phyloP scores from a whole-genome alignment of 2,329 filamentous ascomycete genomes.

The Cordyceps militaris region DNA sequence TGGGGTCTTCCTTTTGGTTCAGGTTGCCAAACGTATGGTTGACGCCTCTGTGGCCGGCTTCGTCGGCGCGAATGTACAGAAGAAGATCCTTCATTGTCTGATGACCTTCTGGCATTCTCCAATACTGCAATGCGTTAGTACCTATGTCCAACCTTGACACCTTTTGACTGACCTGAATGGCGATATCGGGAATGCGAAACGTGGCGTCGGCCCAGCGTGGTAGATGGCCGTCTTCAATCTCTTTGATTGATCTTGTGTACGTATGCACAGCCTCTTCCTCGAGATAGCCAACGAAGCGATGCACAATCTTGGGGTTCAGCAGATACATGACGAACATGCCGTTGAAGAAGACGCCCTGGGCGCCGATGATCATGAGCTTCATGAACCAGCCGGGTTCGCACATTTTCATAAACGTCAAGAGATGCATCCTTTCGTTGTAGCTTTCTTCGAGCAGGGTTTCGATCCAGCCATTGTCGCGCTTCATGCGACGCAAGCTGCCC shows the following conservation, averaged over 20 bases:
- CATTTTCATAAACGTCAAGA: slow-evolving; percentile 89
- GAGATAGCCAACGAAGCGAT: slow-evolving; percentile 93
- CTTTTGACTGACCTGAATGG: slow-evolving; percentile 46
- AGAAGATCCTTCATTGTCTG: slow-evolving; percentile 81
- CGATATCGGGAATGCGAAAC: slow-evolving; percentile 78
- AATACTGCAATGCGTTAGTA: slow-evolving; percentile 51
- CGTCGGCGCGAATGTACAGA: slow-evolving; percentile 82
- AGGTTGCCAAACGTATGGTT: slow-evolving; percentile 93
- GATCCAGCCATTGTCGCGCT: slow-evolving; percentile 95
- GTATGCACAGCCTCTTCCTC: slow-evolving; percentile 97
- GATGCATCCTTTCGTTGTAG: slow-evolving; percentile 91
- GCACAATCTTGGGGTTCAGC: slow-evolving; percentile 76
- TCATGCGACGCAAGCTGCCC: slow-evolving; percentile 73
- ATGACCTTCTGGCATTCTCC: slow-evolving; percentile 82
- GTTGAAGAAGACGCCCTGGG: slow-evolving; percentile 97
- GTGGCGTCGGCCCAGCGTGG: slow-evolving; percentile 68
- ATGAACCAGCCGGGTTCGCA: slow-evolving; percentile 71
- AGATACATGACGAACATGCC: slow-evolving; percentile 85
- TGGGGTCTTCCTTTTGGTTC: slow-evolving; percentile 77
- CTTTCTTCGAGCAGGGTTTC: slow-evolving; percentile 84
- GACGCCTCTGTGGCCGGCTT: slow-evolving; percentile 85
- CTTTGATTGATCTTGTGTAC: slow-evolving; percentile 81
- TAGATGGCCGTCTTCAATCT: slow-evolving; percentile 77
- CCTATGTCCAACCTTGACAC: not conserved
- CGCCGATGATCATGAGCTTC: slow-evolving; percentile 83